Evolutionary conservation across 2,329 filamentous ascomycete genomes (phyloP).

Genomic region (Cladorrhinum sp.): DNA sequence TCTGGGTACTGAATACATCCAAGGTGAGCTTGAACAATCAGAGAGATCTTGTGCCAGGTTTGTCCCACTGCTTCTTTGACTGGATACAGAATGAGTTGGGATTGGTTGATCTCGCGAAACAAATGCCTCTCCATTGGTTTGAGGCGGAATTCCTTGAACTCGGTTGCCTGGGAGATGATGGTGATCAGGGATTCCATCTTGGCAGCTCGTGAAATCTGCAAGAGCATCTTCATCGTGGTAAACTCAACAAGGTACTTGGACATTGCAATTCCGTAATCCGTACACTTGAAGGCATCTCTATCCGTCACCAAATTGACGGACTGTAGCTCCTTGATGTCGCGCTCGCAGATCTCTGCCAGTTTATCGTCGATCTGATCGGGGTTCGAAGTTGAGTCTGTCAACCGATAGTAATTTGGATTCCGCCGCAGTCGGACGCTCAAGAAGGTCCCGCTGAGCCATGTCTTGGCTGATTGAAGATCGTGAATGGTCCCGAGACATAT

Average conservation of each 20-base stretch:
- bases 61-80: slow-evolving; percentile 65
- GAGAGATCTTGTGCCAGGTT: slow-evolving; percentile 69
- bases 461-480: slow-evolving; percentile 61
- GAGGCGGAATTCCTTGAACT: slow-evolving; percentile 71
- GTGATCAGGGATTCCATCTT: slow-evolving; percentile 66
- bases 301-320: slow-evolving; percentile 55
- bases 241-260: slow-evolving; percentile 78
- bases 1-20: slow-evolving; percentile 61
- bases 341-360: slow-evolving; percentile 67
- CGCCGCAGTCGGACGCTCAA: slow-evolving; percentile 69
- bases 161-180: slow-evolving; percentile 62
- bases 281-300: slow-evolving; percentile 53
- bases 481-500: slow-evolving; percentile 72
- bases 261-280: slow-evolving; percentile 76
- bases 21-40: slow-evolving; percentile 74
- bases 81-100: slow-evolving; percentile 64
- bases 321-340: slow-evolving; percentile 63
- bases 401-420: slow-evolving; percentile 69
- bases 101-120: slow-evolving; percentile 71
- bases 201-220: slow-evolving; percentile 59
- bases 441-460: slow-evolving; percentile 76
- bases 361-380: slow-evolving; percentile 56
- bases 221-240: slow-evolving; percentile 70
- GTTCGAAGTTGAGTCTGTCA: slow-evolving; percentile 35
- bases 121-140: slow-evolving; percentile 65